These are phyloP conservation scores for Microsporum audouinii DNA, from an alignment of 2,329 filamentous ascomycete genomes.

Conservation along the genomic window DNA sequence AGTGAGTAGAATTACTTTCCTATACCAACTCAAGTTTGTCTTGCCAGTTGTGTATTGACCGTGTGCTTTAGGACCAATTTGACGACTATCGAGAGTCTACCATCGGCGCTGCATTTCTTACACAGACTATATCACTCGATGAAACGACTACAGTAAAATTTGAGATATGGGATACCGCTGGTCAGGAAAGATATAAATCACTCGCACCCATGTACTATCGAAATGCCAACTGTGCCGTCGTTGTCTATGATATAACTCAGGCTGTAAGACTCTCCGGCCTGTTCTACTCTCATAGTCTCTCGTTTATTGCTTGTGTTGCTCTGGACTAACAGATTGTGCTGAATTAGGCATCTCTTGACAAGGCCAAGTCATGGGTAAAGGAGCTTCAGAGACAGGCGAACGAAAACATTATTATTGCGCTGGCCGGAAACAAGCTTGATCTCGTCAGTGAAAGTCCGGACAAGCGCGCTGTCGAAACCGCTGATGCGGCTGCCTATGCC, in stretches of 20 bases:
- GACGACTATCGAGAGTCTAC: slow-evolving; percentile 96
- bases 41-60: background rate
- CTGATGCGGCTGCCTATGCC: slow-evolving; percentile 90
- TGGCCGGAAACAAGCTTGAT: slow-evolving; percentile 96
- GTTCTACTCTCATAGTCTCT: background rate
- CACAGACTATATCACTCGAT: slow-evolving; percentile 95
- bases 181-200: slow-evolving; percentile 98
- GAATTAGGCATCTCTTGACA: slow-evolving; percentile 79
- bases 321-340: slow-evolving; percentile 4
- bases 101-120: slow-evolving; percentile 96
- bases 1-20: slow-evolving; percentile 43
- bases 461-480: slow-evolving; percentile 80
- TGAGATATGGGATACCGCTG: slow-evolving; percentile 98
- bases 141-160: slow-evolving; percentile 99
- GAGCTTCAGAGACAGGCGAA: slow-evolving; percentile 97
- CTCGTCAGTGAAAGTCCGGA: slow-evolving; percentile 87
- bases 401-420: slow-evolving; percentile 98
- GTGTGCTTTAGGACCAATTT: slow-evolving; percentile 72
- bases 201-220: slow-evolving; percentile 99
- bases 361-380: slow-evolving; percentile 99
- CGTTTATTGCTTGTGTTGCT: background rate
- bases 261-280: slow-evolving; percentile 52
- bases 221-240: slow-evolving; percentile 97
- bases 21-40: background rate
- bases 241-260: slow-evolving; percentile 99